Evolutionary conservation across 176 grass and related monocot species (phyloP).

Genomic region (Carex scoparia): DNA sequence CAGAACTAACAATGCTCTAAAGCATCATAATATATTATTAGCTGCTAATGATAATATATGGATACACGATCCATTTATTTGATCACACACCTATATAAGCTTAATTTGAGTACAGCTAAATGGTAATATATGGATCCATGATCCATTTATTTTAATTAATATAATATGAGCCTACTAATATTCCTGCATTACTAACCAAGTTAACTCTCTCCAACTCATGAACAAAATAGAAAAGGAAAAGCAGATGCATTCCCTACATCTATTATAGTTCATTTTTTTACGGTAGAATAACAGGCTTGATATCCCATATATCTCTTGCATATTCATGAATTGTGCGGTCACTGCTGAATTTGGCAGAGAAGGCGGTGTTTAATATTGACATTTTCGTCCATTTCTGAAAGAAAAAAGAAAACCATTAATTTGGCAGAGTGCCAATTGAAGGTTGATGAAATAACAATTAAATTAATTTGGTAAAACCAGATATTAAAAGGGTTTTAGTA

Average conservation of each 20-base stretch:
- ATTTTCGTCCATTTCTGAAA: conserved; percentile 85
- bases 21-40: not conserved
- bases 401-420: not conserved
- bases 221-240: not conserved
- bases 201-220: not conserved
- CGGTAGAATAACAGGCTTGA: conserved; percentile 49
- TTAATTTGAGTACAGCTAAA: not conserved
- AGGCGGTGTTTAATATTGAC: conserved; percentile 83
- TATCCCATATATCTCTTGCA: conserved; percentile 83
- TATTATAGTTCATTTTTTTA: conserved; percentile 16
- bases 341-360: conserved; percentile 88
- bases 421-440: not conserved
- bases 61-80: conserved; percentile 10
- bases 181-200: not conserved
- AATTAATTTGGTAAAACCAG: not conserved
- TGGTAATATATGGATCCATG: conserved; percentile 10
- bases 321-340: conserved; percentile 92
- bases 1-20: not conserved
- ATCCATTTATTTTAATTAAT: conserved; percentile 14
- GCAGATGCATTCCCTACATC: not conserved
- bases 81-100: not conserved
- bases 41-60: not conserved
- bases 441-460: not conserved
- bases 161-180: not conserved
- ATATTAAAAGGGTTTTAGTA: not conserved